Evolutionary conservation across 1,284 basidiomycete species (phyloP).

Genomic region (Cystobasidium sp.): DNA sequence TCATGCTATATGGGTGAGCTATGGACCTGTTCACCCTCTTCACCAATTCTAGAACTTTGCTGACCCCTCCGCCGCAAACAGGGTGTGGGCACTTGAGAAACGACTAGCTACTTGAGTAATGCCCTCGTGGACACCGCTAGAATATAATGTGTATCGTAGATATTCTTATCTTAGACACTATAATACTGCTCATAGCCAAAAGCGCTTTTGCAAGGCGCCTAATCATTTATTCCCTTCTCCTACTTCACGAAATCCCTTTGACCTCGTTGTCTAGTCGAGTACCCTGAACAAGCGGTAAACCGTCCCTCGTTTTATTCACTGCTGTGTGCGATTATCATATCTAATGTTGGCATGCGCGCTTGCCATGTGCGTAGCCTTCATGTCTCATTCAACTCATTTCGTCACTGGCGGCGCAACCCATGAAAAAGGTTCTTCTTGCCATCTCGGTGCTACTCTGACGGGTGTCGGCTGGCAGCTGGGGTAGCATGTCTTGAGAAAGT

Average conservation of each 20-base stretch:
- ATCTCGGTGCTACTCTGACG: conserved; percentile 1
- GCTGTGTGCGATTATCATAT: too few relatives aligned
- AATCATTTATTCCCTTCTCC: too few relatives aligned
- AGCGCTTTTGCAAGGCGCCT: too few relatives aligned
- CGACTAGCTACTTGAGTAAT: background rate
- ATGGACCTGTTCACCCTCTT: background rate
- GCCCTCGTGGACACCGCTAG: background rate
- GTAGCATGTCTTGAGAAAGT: conserved; percentile 16
- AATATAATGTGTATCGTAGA: background rate
- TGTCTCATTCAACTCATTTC: background rate
- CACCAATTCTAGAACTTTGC: too few relatives aligned
- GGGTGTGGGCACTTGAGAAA: conserved; percentile 36
- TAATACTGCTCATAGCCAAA: too few relatives aligned
- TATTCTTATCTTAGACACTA: background rate
- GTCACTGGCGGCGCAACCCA: background rate
- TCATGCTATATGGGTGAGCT: conserved; percentile 35
- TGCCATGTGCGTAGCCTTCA: background rate
- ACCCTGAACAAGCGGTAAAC: too few relatives aligned
- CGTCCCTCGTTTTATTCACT: too few relatives aligned
- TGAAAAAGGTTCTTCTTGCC: conserved; percentile 5
- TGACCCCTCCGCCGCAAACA: background rate
- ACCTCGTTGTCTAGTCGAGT: too few relatives aligned
- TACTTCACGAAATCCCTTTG: too few relatives aligned
- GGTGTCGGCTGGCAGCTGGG: conserved; percentile 7
- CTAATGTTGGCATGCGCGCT: too few relatives aligned